Evolutionary conservation across 352 stramenopile genomes (phyloP).

Genomic region (Thraustotheca clavata): DNA sequence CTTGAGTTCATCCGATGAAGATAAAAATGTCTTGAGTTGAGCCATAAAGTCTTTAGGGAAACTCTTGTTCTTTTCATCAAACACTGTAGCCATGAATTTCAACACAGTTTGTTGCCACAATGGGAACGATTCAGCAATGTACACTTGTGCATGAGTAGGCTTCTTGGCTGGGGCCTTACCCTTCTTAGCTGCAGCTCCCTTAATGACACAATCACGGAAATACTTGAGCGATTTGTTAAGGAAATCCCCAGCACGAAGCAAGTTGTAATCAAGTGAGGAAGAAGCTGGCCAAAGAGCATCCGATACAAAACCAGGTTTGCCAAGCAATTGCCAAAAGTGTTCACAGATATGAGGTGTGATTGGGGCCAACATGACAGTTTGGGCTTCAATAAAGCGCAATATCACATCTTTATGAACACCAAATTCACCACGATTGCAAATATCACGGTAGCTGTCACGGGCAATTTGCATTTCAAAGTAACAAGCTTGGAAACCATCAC

Average conservation of each 20-base stretch:
- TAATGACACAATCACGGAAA: constrained; percentile 83
- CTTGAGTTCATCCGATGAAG: constrained; percentile 71
- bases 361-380: constrained; percentile 92
- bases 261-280: constrained; percentile 86
- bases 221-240: constrained; percentile 86
- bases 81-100: constrained; percentile 64
- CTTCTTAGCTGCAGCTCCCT: constrained; percentile 85
- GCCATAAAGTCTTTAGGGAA: constrained; percentile 85
- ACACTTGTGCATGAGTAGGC: constrained; percentile 78
- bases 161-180: constrained; percentile 84
- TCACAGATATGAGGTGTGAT: constrained; percentile 95
- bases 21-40: constrained; percentile 67
- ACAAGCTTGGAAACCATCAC: constrained; percentile 95
- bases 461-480: constrained; percentile 99
- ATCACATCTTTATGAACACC: constrained; percentile 91
- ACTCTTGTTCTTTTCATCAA: constrained; percentile 47
- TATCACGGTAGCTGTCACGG: constrained; percentile 96
- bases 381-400: constrained; percentile 88
- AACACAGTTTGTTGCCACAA: constrained; percentile 82
- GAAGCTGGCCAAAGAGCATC: constrained; percentile 80
- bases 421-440: constrained; percentile 75
- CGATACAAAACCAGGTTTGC: constrained; percentile 88
- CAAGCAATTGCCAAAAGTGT: constrained; percentile 89
- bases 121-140: constrained; percentile 76
- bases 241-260: constrained; percentile 91